Evolutionary conservation across 192 early-diverging fungal species (phyloP).

Genomic region (Podochytrium sp.): DNA sequence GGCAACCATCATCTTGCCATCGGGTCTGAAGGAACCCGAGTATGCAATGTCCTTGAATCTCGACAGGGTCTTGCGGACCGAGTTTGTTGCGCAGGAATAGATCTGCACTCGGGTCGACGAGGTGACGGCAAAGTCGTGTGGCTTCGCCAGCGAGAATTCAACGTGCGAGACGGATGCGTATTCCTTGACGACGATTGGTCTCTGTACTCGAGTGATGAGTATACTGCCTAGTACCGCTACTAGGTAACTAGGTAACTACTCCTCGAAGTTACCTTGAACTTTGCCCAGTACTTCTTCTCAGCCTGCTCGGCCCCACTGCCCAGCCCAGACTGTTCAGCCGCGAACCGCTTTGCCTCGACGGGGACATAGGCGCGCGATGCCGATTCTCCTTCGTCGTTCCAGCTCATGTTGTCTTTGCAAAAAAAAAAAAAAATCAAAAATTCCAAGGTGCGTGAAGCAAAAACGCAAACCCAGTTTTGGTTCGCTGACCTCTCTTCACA

Average conservation of each 20-base stretch:
- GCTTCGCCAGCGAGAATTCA: slow-evolving; percentile 77
- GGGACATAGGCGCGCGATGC: background rate
- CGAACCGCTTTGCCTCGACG: slow-evolving; percentile 20
- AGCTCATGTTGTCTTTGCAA: background rate
- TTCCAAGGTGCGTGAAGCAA: background rate
- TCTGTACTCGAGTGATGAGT: slow-evolving; percentile 48
- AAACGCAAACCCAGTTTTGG: background rate
- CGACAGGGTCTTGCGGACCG: slow-evolving; percentile 88
- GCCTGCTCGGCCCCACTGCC: slow-evolving; percentile 34
- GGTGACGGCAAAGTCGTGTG: slow-evolving; percentile 90
- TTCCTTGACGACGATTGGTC: slow-evolving; percentile 88
- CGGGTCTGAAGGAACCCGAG: slow-evolving; percentile 76
- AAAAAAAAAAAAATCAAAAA: slow-evolving; percentile 21
- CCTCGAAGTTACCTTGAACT: slow-evolving; percentile 65
- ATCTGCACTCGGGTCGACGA: slow-evolving; percentile 89
- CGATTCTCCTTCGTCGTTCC: too few species aligned
- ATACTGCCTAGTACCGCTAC: too few species aligned
- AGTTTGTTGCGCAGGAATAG: slow-evolving; percentile 81
- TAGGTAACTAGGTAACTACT: background rate
- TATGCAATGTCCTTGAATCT: slow-evolving; percentile 91
- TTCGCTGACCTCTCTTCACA: background rate
- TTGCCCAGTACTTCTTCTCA: slow-evolving; percentile 77
- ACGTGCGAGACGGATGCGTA: slow-evolving; percentile 81
- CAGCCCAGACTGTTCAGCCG: slow-evolving; percentile 54
- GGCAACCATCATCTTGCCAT: slow-evolving; percentile 91